Percentiles rank a stretch among this genome's conserved stretches.
Evolutionary conservation across 441 rosid species (phyloP).

Genomic region (Gossypium schwendimanii): DNA sequence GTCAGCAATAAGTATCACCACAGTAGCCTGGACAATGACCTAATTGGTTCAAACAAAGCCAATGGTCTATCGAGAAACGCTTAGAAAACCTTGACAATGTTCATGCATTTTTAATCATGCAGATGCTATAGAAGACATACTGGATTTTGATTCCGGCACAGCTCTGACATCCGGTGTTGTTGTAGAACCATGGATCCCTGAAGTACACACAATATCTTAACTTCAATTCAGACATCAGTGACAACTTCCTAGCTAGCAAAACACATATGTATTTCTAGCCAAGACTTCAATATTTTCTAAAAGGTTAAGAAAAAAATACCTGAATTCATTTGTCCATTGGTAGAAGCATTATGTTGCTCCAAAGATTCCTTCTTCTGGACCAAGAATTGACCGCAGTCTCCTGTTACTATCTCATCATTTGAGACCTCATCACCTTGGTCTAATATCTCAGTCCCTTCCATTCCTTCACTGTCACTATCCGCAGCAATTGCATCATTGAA

Average conservation of each 20-base stretch:
- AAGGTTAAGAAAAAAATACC: conserved; percentile 20
- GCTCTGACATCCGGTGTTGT: background rate
- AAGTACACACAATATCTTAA: background rate
- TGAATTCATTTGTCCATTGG: conserved; percentile 14
- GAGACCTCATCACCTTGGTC: conserved; percentile 24
- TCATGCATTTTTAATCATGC: background rate
- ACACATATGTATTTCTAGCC: background rate
- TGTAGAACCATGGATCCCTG: conserved; percentile 5
- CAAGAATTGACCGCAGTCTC: conserved; percentile 15
- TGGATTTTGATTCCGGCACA: background rate
- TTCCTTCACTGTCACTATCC: conserved; percentile 37
- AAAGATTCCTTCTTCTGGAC: conserved; percentile 11
- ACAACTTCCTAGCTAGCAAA: background rate
- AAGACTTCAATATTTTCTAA: background rate
- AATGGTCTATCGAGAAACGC: background rate
- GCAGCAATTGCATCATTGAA: conserved; percentile 17
- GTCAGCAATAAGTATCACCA: background rate
- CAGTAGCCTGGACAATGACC: background rate
- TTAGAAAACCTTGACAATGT: background rate
- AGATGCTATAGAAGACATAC: conserved; percentile 4
- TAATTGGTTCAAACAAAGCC: background rate
- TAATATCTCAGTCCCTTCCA: conserved; percentile 36
- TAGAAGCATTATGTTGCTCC: conserved; percentile 19
- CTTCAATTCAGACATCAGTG: background rate
- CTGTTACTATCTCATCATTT: conserved; percentile 22